These are phyloP conservation scores for Coemansia sp. DNA, from an alignment of 192 early-diverging fungal species.

Conservation along the genomic window DNA sequence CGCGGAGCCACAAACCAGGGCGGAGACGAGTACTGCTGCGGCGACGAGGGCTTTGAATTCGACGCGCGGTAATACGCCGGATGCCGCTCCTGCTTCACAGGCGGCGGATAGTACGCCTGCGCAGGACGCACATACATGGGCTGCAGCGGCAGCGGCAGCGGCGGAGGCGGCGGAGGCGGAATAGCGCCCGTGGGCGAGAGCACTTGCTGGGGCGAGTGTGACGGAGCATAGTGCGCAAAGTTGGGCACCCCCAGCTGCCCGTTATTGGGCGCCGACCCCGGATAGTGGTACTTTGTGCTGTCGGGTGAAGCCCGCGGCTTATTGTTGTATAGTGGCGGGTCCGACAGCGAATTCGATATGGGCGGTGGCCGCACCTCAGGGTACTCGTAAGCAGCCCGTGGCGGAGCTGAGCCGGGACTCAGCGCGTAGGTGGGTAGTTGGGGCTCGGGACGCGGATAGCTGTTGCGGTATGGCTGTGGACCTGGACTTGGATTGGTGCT, in stretches of 20 bases:
- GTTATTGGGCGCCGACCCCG: neutral
- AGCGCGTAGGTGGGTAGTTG: neutral
- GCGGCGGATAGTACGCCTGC: neutral
- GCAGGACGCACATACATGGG: neutral
- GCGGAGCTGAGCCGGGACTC: neutral
- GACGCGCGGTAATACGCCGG: neutral
- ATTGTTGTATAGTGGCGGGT: slow-evolving; percentile 1
- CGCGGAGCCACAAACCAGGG: neutral
- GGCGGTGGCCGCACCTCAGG: slow-evolving; percentile 15
- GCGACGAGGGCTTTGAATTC: neutral
- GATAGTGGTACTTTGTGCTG: neutral
- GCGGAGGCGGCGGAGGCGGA: neutral
- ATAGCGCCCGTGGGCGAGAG: neutral
- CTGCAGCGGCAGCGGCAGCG: neutral
- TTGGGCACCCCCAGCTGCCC: neutral
- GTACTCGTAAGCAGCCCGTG: slow-evolving; percentile 6
- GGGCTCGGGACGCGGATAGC: slow-evolving; percentile 25
- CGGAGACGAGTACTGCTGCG: neutral
- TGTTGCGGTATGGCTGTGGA: slow-evolving; percentile 37
- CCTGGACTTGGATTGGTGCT: slow-evolving; percentile 20
- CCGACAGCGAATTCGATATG: slow-evolving; percentile 6
- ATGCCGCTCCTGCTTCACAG: neutral
- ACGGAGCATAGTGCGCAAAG: neutral
- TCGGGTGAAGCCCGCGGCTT: neutral
- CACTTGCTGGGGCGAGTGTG: neutral